Conservation (phyloP, 148 eudicot species). For the Vaccinium macrocarpon region DNA sequence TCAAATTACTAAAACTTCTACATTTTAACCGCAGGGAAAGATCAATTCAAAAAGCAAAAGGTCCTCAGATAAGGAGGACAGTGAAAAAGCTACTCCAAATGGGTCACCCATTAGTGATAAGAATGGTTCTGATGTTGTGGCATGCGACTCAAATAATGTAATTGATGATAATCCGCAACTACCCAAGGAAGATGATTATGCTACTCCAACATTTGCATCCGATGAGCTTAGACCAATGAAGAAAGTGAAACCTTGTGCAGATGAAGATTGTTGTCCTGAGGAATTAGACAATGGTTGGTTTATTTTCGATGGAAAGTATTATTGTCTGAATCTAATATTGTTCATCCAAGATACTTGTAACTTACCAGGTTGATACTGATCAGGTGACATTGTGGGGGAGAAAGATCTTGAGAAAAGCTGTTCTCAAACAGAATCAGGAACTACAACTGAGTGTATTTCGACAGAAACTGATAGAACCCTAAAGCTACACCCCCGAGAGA, state of each 20-base stretch:
- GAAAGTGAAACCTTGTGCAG: constrained; percentile 55
- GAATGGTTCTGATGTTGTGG: constrained; percentile 43
- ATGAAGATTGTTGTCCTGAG: constrained; percentile 29
- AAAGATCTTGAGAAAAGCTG: constrained; percentile 33
- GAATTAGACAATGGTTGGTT: constrained; percentile 46
- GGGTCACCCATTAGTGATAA: constrained; percentile 29
- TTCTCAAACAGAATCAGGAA: constrained; percentile 28
- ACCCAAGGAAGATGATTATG: constrained; percentile 32
- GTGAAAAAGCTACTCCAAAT: constrained; percentile 35
- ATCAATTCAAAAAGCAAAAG: constrained; percentile 38
- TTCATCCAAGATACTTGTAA: constrained; percentile 1
- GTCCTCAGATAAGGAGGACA: constrained; percentile 37
- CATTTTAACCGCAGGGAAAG: constrained; percentile 38
- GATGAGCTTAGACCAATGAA: constrained; percentile 68
- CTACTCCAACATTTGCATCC: constrained; percentile 24
- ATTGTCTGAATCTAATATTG: neutral
- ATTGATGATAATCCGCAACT: constrained; percentile 27
- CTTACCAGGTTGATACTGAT: constrained; percentile 13
- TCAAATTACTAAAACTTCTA: neutral
- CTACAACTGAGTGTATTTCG: constrained; percentile 20
- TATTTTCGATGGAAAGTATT: neutral
- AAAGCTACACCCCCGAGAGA: constrained; percentile 70
- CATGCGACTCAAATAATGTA: constrained; percentile 21
- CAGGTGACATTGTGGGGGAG: constrained; percentile 32
- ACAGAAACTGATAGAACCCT: constrained; percentile 71